Conservation (phyloP, 2,329 filamentous ascomycete genomes). For the Cercospora sp. region DNA sequence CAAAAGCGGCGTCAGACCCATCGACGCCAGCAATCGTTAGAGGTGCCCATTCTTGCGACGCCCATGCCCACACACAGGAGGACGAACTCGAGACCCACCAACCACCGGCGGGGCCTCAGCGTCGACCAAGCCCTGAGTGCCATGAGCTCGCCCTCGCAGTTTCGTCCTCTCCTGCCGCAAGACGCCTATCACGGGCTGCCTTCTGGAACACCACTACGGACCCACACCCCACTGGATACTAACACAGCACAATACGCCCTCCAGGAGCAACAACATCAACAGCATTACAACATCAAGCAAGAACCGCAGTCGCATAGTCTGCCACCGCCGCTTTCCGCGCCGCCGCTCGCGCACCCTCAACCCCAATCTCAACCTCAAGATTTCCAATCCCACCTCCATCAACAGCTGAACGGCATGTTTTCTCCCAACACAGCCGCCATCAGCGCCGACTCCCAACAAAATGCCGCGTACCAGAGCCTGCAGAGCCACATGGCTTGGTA, state of each 20-base stretch:
- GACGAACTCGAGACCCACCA: conserved; percentile 49
- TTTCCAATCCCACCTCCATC: conserved; percentile 52
- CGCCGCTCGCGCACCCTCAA: conserved; percentile 31
- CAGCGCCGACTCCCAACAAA: conserved; percentile 29
- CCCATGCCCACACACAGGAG: conserved; percentile 60
- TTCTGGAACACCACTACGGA: conserved; percentile 35
- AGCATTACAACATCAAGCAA: conserved; percentile 67
- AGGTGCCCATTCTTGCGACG: conserved; percentile 67
- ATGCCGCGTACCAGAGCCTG: conserved; percentile 33
- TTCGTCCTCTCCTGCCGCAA: conserved; percentile 59
- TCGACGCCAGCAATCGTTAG: conserved; percentile 85
- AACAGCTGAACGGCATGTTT: conserved; percentile 50
- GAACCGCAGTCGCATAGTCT: conserved; percentile 86
- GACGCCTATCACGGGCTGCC: conserved; percentile 37
- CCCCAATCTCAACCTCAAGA: conserved; percentile 35
- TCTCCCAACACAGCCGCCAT: conserved; percentile 24
- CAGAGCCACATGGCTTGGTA: conserved; percentile 38
- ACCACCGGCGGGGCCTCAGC: conserved; percentile 77
- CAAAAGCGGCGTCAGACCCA: conserved; percentile 74
- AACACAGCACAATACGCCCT: conserved; percentile 41
- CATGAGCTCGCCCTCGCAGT: conserved; percentile 32
- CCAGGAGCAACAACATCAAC: conserved; percentile 39
- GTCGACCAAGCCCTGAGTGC: conserved; percentile 62
- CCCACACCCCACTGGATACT: conserved; percentile 50
- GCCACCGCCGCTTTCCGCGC: conserved; percentile 62